Evolutionary conservation across 2,329 filamentous ascomycete genomes (phyloP), one percentile per base, ranked within the genome.

Genomic region (Arthrobotrys iridis): DNA sequence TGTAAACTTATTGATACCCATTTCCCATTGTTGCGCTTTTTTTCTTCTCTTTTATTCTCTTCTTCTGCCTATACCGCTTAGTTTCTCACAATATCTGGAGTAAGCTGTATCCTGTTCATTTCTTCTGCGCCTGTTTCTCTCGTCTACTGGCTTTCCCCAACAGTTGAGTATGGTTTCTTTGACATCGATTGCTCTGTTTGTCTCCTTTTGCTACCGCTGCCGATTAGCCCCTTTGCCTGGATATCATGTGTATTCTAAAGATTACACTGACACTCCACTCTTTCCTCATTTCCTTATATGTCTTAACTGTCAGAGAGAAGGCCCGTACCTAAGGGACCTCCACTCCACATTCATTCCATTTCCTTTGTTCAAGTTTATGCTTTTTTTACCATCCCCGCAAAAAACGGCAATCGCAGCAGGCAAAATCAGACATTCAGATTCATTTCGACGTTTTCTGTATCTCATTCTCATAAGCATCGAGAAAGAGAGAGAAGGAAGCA

Each of bases 1-100:
- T 74, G 70, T 67, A 74, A 57, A 74, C 40, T 43, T 62, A 73
- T 73, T 74, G 70, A 74, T 74, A 74, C 70, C 70, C 70, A 66
- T 58, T 13, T 48, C 33, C 52, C 5, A 26, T 66, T 20, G 30
- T 37, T 20, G 37, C 37, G 18, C 18, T 57, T 30, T 50, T 28
- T 28, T 30, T 63, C 13, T 52, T 5, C 22, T 59, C 11, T 45
- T 26, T 10, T n/a, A 18, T 2, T 50, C 28, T 26, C 22, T 10
- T 15, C 35, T 48, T 33, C 58, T 43, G 28, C 20, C n/a, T 48
- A 40, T 52, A 46, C 11, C 30, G 30, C 50, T 55, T 55, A 37
- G 28, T 10, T 24, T 28, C 50, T 55, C 50, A 55, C 30, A 37
- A 55, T 18, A 15, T 43, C 35, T 20, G 35, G 24, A 70, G 45